A percentile compares a stretch with the other conserved stretches of the same genome.
These are phyloP conservation scores for Coniochaeta sp. DNA, from an alignment of 2,329 filamentous ascomycete species.

Conservation along the genomic window DNA sequence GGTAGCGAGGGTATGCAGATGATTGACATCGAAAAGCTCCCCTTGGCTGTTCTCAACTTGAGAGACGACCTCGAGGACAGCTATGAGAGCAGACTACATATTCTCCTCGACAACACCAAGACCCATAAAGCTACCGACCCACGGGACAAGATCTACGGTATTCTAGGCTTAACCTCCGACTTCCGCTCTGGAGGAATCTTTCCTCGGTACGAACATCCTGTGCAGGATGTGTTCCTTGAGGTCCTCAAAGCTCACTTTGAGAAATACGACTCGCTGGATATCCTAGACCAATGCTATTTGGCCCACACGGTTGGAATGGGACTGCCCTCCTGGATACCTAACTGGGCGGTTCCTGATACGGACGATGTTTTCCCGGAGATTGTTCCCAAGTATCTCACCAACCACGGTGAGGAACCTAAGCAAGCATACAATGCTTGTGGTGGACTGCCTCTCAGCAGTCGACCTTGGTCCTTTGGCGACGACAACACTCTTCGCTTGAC, in stretches of 20 bases:
- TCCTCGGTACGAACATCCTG: neutral
- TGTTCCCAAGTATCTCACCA: neutral
- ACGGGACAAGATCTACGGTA: neutral
- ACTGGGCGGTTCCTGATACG: neutral
- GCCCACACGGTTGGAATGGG: neutral
- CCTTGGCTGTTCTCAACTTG: neutral
- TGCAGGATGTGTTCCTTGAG: slow-evolving; percentile 14
- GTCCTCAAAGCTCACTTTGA: slow-evolving; percentile 5
- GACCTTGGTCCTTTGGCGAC: neutral
- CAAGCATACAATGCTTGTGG: neutral
- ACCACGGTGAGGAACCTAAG: neutral
- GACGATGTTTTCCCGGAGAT: neutral
- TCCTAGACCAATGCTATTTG: neutral
- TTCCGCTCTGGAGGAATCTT: neutral
- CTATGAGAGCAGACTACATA: neutral
- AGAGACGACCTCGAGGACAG: neutral
- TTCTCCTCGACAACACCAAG: neutral
- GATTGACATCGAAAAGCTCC: neutral
- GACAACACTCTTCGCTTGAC: neutral
- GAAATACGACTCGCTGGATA: neutral
- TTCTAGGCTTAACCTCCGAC: neutral
- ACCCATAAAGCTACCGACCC: neutral
- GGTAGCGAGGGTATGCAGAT: neutral
- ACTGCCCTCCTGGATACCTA: neutral
- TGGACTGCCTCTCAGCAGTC: neutral